Conservation (phyloP, 2,329 filamentous ascomycete genomes). For the Blastomyces emzantsi region DNA sequence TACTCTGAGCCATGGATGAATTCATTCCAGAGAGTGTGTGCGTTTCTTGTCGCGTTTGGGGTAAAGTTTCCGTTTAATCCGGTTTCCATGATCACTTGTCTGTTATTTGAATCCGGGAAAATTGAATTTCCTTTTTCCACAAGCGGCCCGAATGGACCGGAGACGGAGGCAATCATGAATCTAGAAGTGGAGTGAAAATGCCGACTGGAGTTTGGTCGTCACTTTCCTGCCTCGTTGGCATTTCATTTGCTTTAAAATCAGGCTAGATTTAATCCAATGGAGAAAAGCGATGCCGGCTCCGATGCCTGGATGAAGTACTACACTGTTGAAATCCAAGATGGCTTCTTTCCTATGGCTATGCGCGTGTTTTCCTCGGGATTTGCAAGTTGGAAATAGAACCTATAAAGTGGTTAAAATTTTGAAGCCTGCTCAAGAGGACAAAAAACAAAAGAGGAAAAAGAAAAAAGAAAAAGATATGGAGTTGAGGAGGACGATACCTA, state of each 20-base stretch:
- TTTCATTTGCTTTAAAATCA: neutral
- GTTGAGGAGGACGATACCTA: neutral
- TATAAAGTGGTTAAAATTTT: neutral
- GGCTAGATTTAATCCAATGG: neutral
- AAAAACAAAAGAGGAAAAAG: no score
- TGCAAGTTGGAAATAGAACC: neutral
- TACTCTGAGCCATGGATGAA: neutral
- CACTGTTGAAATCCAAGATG: neutral
- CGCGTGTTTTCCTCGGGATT: neutral
- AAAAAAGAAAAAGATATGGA: no score
- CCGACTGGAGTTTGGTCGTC: neutral
- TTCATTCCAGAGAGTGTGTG: neutral
- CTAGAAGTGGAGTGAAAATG: neutral
- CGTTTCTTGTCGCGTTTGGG: neutral
- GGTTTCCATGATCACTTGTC: neutral
- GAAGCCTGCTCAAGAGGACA: neutral
- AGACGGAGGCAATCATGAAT: neutral
- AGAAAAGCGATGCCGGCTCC: neutral
- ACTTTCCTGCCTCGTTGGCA: neutral
- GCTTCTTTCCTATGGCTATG: neutral
- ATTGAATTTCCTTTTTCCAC: neutral
- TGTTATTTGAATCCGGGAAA: neutral
- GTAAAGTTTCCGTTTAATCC: no score
- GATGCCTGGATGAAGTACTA: neutral
- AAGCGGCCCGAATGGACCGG: neutral